These are phyloP conservation scores for Russula virescens DNA, from an alignment of 768 basidiomycete genomes.

Conservation along the genomic window DNA sequence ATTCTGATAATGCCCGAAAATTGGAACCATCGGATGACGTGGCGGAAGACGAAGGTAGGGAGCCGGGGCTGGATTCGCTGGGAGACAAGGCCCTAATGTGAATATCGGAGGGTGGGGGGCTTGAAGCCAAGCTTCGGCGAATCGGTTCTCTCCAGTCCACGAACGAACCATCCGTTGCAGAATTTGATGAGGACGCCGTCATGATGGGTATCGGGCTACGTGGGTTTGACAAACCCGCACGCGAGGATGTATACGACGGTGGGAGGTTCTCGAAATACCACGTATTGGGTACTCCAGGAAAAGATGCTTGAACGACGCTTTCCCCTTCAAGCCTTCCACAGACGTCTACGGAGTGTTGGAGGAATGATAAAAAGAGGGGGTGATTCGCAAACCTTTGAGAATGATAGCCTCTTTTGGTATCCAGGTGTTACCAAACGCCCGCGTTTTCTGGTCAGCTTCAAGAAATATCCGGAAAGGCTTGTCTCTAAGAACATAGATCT, in stretches of 20 bases:
- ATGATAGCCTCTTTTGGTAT: neutral
- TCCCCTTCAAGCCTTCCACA: slow-evolving; percentile 9
- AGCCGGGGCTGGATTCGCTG: neutral
- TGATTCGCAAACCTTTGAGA: neutral
- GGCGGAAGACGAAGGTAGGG: neutral
- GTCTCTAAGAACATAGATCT: slow-evolving; percentile 5
- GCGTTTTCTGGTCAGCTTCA: neutral
- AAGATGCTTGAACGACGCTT: neutral
- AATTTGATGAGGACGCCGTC: neutral
- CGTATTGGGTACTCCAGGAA: neutral
- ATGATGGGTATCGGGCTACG: neutral
- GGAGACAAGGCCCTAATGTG: neutral
- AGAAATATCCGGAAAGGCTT: slow-evolving; percentile 4
- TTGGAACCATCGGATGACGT: too few species aligned
- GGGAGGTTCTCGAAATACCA: neutral
- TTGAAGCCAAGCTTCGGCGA: neutral
- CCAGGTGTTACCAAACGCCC: slow-evolving; percentile 3
- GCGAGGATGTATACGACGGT: neutral
- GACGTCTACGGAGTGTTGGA: neutral
- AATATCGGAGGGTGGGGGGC: neutral
- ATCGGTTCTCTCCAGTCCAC: neutral
- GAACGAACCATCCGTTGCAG: neutral
- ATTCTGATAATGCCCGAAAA: neutral
- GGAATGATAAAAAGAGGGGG: too few species aligned
- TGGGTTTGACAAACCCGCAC: neutral